Evolutionary conservation across 306 rosid genomes (phyloP).

Genomic region (Sindora glabra): DNA sequence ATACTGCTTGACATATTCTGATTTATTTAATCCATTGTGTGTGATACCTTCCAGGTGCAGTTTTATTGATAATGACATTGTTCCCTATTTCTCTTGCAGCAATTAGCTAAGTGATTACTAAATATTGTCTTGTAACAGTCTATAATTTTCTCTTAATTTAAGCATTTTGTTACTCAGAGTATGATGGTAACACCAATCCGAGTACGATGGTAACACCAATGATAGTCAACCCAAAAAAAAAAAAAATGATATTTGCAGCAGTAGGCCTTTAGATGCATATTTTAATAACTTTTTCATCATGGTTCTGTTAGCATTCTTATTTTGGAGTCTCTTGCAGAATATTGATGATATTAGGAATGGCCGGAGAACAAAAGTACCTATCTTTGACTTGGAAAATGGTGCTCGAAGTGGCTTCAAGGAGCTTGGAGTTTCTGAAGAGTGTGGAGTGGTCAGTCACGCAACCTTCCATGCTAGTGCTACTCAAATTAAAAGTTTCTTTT

Average conservation of each 20-base stretch:
- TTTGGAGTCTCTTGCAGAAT: conserved; percentile 58
- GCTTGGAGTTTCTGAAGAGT: conserved; percentile 95
- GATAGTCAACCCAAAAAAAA: no score
- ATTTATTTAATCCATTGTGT: not conserved
- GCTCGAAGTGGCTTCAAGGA: conserved; percentile 90
- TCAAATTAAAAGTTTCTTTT: conserved; percentile 8
- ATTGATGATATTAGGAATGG: conserved; percentile 79
- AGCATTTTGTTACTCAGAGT: conserved; percentile 6
- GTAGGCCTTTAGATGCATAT: no score
- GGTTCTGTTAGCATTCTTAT: conserved; percentile 16
- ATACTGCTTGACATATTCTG: not conserved
- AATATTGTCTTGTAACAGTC: not conserved
- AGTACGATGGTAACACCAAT: no score
- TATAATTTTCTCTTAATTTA: not conserved
- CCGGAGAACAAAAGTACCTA: conserved; percentile 80
- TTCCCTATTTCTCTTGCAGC: conserved; percentile 2
- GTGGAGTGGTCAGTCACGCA: conserved; percentile 87
- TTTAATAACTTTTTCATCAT: no score
- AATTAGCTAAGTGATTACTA: not conserved
- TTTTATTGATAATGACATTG: not conserved
- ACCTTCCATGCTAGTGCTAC: conserved; percentile 1
- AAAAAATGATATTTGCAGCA: not conserved
- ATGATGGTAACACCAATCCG: not conserved
- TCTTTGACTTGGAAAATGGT: conserved; percentile 92
- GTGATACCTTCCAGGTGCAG: not conserved